Percentiles rank a stretch among this genome's conserved stretches.
These are phyloP conservation scores for Fusarium pininemorale DNA, from an alignment of 2,329 filamentous ascomycete genomes.

Conservation along the genomic window DNA sequence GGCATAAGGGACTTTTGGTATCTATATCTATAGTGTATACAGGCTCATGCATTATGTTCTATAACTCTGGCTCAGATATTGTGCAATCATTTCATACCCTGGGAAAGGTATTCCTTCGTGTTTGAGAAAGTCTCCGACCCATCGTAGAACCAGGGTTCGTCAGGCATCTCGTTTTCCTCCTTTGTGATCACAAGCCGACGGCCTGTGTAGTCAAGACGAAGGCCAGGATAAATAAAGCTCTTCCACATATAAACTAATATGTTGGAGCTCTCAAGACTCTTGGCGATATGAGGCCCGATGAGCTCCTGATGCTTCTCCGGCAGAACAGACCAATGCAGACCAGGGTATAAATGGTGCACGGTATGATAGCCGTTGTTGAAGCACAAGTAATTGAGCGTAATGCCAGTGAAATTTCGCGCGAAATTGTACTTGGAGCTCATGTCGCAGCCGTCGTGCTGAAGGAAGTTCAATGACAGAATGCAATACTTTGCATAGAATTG, in stretches of 20 bases:
- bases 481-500: slow-evolving; percentile 21
- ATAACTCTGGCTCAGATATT: not conserved
- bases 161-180: slow-evolving; percentile 18
- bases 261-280: not conserved
- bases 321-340: slow-evolving; percentile 8
- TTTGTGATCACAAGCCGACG: not conserved
- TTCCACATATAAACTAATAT: slow-evolving; percentile 15
- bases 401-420: slow-evolving; percentile 10
- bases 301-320: slow-evolving; percentile 12
- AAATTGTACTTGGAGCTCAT: slow-evolving; percentile 25
- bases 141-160: slow-evolving; percentile 12
- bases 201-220: slow-evolving; percentile 15
- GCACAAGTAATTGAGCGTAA: slow-evolving; percentile 2
- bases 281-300: not conserved
- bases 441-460: slow-evolving; percentile 16
- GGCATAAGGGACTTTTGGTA: not conserved
- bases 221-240: slow-evolving; percentile 2
- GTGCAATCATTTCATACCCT: slow-evolving; percentile 7
- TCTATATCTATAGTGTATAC: not conserved
- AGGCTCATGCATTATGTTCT: not conserved
- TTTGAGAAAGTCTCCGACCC: not conserved
- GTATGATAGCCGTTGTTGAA: slow-evolving; percentile 23
- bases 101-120: slow-evolving; percentile 11
- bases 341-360: slow-evolving; percentile 14
- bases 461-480: slow-evolving; percentile 13